These are phyloP conservation scores for Crithidia bombi DNA, from an alignment of 208 protist genomes.

Conservation along the genomic window DNA sequence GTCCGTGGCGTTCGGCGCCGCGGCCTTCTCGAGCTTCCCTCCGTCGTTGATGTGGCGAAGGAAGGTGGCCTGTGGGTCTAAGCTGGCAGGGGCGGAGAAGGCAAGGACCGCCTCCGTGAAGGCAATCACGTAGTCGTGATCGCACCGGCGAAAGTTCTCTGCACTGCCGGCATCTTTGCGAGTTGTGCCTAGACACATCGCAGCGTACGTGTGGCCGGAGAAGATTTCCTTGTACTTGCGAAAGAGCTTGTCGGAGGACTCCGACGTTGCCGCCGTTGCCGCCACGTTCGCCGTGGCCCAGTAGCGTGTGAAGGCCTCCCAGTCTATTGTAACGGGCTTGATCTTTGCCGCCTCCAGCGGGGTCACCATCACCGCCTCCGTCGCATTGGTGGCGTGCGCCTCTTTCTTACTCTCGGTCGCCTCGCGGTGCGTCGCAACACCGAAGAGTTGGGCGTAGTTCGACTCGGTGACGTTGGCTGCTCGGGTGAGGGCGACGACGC, in stretches of 20 bases:
- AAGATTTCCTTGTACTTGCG: conserved; percentile 52
- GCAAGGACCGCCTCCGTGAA: conserved; percentile 64
- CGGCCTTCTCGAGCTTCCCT: conserved; percentile 9
- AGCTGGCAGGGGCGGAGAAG: conserved; percentile 47
- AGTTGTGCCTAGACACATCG: conserved; percentile 85
- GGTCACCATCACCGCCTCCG: conserved; percentile 21
- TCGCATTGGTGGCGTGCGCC: background rate
- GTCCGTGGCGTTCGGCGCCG: background rate
- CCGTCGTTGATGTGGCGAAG: conserved; percentile 40
- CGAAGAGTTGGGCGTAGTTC: conserved; percentile 52
- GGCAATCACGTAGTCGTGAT: conserved; percentile 78
- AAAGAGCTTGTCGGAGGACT: background rate
- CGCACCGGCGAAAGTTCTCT: conserved; percentile 60
- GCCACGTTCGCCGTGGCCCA: conserved; percentile 27
- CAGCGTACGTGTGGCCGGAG: conserved; percentile 58
- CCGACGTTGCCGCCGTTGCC: background rate
- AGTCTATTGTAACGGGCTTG: conserved; percentile 57
- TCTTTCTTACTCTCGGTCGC: conserved; percentile 1
- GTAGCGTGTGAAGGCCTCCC: conserved; percentile 56
- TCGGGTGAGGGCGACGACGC: conserved; percentile 75
- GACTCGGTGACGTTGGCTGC: conserved; percentile 10
- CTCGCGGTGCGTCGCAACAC: conserved; percentile 19
- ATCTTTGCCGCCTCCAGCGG: conserved; percentile 46
- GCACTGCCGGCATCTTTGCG: conserved; percentile 77
- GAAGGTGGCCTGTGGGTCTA: conserved; percentile 13